Evolutionary conservation across 306 rosid genomes (phyloP).

Genomic region (Castanea mollissima): DNA sequence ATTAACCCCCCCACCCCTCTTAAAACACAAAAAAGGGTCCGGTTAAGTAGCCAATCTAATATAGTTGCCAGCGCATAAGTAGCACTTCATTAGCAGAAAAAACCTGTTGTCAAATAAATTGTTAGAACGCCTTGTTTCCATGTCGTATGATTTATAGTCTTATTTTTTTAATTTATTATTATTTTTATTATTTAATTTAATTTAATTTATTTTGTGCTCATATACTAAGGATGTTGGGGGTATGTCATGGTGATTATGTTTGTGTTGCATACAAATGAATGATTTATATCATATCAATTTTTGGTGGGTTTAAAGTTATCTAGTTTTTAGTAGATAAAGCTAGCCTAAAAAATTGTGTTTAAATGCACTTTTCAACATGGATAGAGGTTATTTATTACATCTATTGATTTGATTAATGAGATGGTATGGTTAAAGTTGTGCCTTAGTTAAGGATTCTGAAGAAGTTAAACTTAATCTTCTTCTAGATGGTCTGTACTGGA

Average conservation of each 20-base stretch:
- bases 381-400: background rate
- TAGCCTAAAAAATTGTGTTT: background rate
- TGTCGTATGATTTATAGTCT: background rate
- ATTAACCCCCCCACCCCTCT: background rate
- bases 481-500: background rate
- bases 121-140: too few species aligned
- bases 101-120: background rate
- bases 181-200: too few species aligned
- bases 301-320: background rate
- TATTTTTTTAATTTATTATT: background rate
- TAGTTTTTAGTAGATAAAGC: background rate
- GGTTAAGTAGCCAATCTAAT: background rate
- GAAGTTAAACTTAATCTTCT: background rate
- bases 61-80: background rate
- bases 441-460: background rate
- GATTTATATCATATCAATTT: background rate
- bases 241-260: background rate
- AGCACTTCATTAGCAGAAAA: background rate
- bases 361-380: background rate
- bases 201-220: background rate
- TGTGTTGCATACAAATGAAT: too few species aligned
- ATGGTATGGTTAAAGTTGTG: background rate
- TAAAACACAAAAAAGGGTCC: background rate
- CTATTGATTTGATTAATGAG: background rate
- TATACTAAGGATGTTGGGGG: background rate